Base-by-base conservation (phyloP, 2,329 filamentous ascomycete species). In the Cadophora sp. region DNA sequence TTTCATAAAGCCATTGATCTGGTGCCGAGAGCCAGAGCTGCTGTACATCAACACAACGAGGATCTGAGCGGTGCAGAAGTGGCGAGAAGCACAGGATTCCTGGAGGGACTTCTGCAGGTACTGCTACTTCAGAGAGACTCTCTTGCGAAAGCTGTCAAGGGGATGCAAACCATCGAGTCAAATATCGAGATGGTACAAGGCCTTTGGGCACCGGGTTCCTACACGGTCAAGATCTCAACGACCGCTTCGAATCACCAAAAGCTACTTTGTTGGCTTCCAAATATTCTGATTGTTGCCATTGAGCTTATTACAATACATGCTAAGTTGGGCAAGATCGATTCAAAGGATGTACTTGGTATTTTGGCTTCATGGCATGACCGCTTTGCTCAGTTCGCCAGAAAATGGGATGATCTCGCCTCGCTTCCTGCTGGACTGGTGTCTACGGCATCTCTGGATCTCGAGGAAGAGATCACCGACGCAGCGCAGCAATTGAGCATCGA, bases 21-120 rank as follows among this genome's bases (percentile, higher is more conserved):
- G 14, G 87, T 92, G 72, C 87, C 90, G 19, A 85, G 86, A 72
- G 87, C 91, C 61, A 87, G 95, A 74, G 83, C 86, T 51, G 85
- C 90, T 34, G 83, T 88, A 11, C 85, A 89, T 71, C 90, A 93
- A 62, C 93, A 97, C 79, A 93, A 92, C 0, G 90, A 92, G 46
- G 97, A 99, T 72, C 81, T 99, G 48, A 97, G 91, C 55, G 86
- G 89, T 51, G 90, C 92, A 9, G 93, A 97, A 74, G 86, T 96
- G 8, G 85, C 87, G 51, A 87, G 94, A 76, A 94, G 93, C 77
- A 86, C 92, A 60, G 93, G 93, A 0, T 92, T 92, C 72, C 82
- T 97, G n/a, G 96, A 99, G 78, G 93, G 94, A 29, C 85, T 97
- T 68, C 82, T 98, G 34, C 85, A 90, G 68, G 81, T 89, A n/a